These are phyloP conservation scores for Solanum paucissectum DNA, from an alignment of 257 asterid species.

Conservation along the genomic window DNA sequence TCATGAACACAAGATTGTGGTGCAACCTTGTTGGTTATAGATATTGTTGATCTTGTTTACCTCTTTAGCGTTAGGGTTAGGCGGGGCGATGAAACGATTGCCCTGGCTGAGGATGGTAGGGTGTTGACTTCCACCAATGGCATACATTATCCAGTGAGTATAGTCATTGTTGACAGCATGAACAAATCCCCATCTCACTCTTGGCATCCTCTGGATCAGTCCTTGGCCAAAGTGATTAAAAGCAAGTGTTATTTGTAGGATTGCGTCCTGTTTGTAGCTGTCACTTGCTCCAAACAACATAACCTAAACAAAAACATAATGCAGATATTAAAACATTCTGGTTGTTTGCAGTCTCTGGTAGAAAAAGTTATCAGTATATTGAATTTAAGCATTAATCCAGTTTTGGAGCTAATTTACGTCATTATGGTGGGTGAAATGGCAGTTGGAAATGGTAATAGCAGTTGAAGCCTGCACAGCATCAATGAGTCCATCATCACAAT, in stretches of 20 bases:
- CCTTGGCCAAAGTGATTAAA: conserved; percentile 29
- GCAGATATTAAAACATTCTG: neutral
- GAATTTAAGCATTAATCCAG: neutral
- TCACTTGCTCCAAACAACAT: conserved; percentile 26
- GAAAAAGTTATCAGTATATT: neutral
- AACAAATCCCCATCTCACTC: conserved; percentile 26
- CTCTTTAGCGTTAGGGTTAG: conserved; percentile 45
- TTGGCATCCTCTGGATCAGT: conserved; percentile 24
- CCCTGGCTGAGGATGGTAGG: conserved; percentile 34
- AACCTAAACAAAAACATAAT: conserved; percentile 7
- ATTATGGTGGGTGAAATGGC: conserved; percentile 23
- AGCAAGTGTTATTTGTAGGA: conserved; percentile 20
- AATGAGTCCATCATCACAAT: conserved; percentile 24
- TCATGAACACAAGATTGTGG: neutral
- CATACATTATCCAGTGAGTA: conserved; percentile 27
- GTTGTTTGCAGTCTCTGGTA: neutral
- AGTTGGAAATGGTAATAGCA: conserved; percentile 25
- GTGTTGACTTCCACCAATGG: conserved; percentile 25
- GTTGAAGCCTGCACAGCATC: conserved; percentile 19
- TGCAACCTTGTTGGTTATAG: neutral
- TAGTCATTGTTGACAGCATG: conserved; percentile 25
- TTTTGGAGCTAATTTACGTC: conserved; percentile 2
- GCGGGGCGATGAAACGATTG: conserved; percentile 37
- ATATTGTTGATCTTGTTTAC: conserved; percentile 4
- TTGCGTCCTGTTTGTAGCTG: conserved; percentile 1